These are phyloP conservation scores for Paramyrothecium roridum DNA, from an alignment of 2,329 filamentous ascomycete species.

Conservation along the genomic window DNA sequence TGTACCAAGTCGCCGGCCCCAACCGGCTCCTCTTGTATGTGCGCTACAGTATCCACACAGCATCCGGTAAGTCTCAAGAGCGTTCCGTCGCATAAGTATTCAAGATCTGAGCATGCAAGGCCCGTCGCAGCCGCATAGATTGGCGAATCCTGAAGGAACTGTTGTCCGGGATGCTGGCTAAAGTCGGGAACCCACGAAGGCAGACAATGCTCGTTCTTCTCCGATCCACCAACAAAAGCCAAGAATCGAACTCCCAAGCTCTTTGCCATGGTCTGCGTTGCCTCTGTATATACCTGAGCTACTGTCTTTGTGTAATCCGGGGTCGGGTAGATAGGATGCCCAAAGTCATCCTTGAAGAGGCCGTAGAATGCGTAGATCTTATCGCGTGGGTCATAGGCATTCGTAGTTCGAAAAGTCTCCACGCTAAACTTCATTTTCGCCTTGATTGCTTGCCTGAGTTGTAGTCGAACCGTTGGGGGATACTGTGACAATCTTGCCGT, in stretches of 20 bases:
- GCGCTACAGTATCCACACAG: background rate
- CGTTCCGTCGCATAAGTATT: background rate
- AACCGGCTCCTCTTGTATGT: background rate
- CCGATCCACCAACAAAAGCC: background rate
- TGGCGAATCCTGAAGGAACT: background rate
- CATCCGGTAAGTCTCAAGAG: background rate
- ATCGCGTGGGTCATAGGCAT: background rate
- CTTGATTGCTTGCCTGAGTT: background rate
- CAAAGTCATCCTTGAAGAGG: background rate
- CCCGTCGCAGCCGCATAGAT: background rate
- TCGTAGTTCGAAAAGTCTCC: background rate
- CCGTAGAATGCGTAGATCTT: background rate
- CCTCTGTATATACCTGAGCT: background rate
- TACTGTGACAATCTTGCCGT: background rate
- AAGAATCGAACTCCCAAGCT: background rate
- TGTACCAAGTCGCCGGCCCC: background rate
- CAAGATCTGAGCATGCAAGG: background rate
- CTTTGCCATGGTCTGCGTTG: background rate
- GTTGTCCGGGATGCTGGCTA: background rate
- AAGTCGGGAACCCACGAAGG: background rate
- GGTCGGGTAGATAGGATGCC: background rate
- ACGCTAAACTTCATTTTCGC: background rate
- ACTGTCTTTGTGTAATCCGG: background rate
- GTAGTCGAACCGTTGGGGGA: background rate
- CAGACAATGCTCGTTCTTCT: background rate